Evolutionary conservation across 75 land plant species (phyloP), one percentile per base, ranked within the genome.

Genomic region (Pinus tabuliformis): DNA sequence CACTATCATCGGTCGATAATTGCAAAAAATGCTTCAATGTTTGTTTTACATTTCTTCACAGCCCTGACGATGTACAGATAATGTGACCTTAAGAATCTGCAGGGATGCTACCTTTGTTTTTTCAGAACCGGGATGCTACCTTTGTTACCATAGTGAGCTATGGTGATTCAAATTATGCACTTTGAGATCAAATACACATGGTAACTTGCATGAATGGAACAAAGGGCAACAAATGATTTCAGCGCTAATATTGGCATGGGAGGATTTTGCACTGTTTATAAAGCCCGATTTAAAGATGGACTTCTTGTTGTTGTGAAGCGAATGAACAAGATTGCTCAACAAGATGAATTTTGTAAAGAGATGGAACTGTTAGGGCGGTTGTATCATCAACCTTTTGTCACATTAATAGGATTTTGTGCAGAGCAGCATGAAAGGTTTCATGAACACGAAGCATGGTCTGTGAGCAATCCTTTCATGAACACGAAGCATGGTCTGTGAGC

Each of bases 381-480:
- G 28, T 84, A 83, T 81, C 85, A 83, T 57, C 57, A 84, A 4
- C 85, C 81, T 72, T 84, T 83, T 45, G 85, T 83, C 56, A 76
- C 77, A 57, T 61, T 83, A n/a, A 56, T 52, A 12, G 85, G 85
- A 15, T 83, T 82, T 45, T 83, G 85, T 77, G 86, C 86, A 68
- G 86, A 85, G 22, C 59, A 75, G 39, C 87, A 61, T 62, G 85
- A 83, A 76, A 75, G 85, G 85, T 83, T 33, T 33, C 33, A 2
- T 1, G 33, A 33, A 33, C 33, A 33, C 33, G 2, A 33, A 33
- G 2, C 33, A 33, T 33, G 33, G 1, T 33, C 2, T 1, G 2
- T 1, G 33, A 33, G 33, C 1, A 33, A 2, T 33, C n/a, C n/a
- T 83, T 33, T 33, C 33, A 2, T 1, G 33, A 33, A 33, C 33